A percentile compares a stretch with the other conserved stretches of the same genome.
phyloP scores from a whole-genome alignment of 805 yeast genomes.

The Candida boleticola region DNA sequence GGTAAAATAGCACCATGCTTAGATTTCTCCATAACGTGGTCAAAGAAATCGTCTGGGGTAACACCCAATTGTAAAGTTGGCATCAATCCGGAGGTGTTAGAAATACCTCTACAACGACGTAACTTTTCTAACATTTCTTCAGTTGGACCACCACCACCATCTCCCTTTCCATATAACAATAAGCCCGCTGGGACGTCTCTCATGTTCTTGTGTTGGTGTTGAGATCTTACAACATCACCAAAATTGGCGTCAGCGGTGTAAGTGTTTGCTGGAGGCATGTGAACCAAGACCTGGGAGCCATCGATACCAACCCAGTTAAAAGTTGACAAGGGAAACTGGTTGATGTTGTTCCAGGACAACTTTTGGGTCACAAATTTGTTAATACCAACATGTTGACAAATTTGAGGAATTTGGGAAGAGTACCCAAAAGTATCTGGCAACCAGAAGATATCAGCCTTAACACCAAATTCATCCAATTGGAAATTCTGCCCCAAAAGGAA shows the following conservation, averaged over 20 bases:
- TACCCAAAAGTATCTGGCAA: conserved; percentile 97
- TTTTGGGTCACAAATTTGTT: conserved; percentile 88
- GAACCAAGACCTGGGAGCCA: conserved; percentile 89
- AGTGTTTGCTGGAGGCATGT: conserved; percentile 97
- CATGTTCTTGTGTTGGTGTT: conserved; percentile 77
- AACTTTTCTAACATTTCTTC: conserved; percentile 91
- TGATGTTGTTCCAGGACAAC: conserved; percentile 94
- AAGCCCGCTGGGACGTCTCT: conserved; percentile 79
- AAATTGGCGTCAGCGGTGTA: conserved; percentile 92
- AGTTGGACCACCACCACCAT: conserved; percentile 98
- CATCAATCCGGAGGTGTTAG: conserved; percentile 74
- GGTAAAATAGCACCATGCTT: conserved; percentile 68
- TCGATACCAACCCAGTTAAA: conserved; percentile 96
- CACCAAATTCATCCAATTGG: conserved; percentile 76
- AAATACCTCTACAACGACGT: conserved; percentile 85
- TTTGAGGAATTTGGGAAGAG: conserved; percentile 91
- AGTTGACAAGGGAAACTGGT: conserved; percentile 82
- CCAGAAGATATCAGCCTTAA: conserved; percentile 80
- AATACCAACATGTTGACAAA: conserved; percentile 84
- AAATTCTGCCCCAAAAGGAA: conserved; percentile 88
- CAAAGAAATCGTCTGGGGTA: conserved; percentile 79
- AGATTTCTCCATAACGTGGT: conserved; percentile 59
- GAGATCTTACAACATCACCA: conserved; percentile 85
- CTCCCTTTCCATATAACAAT: conserved; percentile 88
- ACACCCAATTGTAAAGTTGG: conserved; percentile 80